Evolutionary conservation across 2,329 filamentous ascomycete genomes (phyloP).

Genomic region (Biscogniauxia sp.): DNA sequence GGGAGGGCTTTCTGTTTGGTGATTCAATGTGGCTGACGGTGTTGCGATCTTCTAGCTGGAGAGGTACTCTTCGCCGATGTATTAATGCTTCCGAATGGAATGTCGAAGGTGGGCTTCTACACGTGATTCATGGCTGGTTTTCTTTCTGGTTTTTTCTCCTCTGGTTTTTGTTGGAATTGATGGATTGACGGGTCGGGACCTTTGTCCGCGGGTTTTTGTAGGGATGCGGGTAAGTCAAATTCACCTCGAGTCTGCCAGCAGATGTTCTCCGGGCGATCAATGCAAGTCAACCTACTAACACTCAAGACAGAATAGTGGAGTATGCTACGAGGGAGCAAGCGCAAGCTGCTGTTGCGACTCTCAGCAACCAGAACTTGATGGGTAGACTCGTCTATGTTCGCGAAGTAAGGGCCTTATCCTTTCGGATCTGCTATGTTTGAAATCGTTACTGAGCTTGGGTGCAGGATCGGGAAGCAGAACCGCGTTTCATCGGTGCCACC

Average conservation of each 20-base stretch:
- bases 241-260: background rate
- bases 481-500: slow-evolving; percentile 82
- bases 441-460: slow-evolving; percentile 22
- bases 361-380: slow-evolving; percentile 99
- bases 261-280: background rate
- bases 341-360: slow-evolving; percentile 91
- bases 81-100: slow-evolving; percentile 99
- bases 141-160: slow-evolving; percentile 64
- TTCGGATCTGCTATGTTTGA: slow-evolving; percentile 12
- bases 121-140: slow-evolving; percentile 84
- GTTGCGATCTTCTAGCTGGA: slow-evolving; percentile 66
- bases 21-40: slow-evolving; percentile 39
- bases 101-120: slow-evolving; percentile 99
- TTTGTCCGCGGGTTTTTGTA: slow-evolving; percentile 84
- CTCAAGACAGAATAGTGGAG: slow-evolving; percentile 85
- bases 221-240: slow-evolving; percentile 92
- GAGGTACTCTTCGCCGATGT: slow-evolving; percentile 99
- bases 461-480: slow-evolving; percentile 96
- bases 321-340: slow-evolving; percentile 99
- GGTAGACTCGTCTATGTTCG: slow-evolving; percentile 97
- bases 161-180: slow-evolving; percentile 76
- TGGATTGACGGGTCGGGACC: slow-evolving; percentile 99
- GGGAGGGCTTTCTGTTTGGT: slow-evolving; percentile 21
- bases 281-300: slow-evolving; percentile 30
- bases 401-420: slow-evolving; percentile 62